Conservation (phyloP, 768 basidiomycete genomes). For the Kwoniella dejecticola region DNA sequence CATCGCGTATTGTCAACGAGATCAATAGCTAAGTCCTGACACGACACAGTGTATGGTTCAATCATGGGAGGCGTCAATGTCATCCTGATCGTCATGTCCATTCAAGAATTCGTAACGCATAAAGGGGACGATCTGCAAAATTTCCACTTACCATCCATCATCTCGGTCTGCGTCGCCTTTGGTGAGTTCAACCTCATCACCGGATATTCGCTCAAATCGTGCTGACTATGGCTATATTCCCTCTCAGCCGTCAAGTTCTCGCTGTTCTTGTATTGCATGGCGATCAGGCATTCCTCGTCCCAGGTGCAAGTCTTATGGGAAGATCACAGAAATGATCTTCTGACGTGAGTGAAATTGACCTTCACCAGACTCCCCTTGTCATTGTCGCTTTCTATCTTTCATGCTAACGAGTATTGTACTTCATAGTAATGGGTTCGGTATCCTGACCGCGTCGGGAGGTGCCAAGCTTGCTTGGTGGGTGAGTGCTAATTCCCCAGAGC, state of each 20-base stretch:
- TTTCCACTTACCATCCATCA: constrained; percentile 78
- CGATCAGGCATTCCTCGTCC: constrained; percentile 76
- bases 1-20: no score
- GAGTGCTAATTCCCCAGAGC: constrained; percentile 61
- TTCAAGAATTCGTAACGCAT: constrained; percentile 69
- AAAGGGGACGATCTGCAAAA: constrained; percentile 60
- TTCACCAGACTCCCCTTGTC: constrained; percentile 58
- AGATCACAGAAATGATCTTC: constrained; percentile 92
- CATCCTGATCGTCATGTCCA: constrained; percentile 84
- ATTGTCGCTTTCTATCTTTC: background rate
- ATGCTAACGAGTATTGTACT: background rate
- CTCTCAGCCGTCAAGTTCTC: constrained; percentile 65
- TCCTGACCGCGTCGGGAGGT: constrained; percentile 56
- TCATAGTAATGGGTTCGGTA: constrained; percentile 53
- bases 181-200: no score
- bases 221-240: no score
- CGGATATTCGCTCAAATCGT: no score
- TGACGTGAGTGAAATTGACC: constrained; percentile 71
- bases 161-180: constrained; percentile 79
- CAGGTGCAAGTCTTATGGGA: constrained; percentile 97
- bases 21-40: no score
- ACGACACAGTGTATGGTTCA: constrained; percentile 69
- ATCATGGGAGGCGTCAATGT: constrained; percentile 92
- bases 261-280: constrained; percentile 83
- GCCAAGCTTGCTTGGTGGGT: constrained; percentile 57